These are phyloP conservation scores for Cryptococcus sp. DNA, from an alignment of 1,284 basidiomycete genomes.

Conservation along the genomic window DNA sequence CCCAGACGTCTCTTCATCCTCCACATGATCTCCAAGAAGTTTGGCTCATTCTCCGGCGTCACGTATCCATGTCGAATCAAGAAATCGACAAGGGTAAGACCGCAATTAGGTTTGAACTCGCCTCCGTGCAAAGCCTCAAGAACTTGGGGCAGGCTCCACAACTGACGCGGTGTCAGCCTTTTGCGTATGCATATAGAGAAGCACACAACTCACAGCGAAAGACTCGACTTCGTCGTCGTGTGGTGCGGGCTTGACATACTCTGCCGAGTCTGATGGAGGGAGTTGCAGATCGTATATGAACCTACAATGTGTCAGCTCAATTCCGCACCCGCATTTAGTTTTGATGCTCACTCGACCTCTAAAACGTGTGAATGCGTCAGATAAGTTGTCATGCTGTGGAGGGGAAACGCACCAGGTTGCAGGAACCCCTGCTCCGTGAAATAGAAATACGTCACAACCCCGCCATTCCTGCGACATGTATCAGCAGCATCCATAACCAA, in stretches of 20 bases:
- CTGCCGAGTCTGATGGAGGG: slow-evolving; percentile 57
- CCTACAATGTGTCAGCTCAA: slow-evolving; percentile 4
- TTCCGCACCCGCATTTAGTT: no score
- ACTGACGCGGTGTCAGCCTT: slow-evolving; percentile 21
- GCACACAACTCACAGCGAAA: slow-evolving; percentile 45
- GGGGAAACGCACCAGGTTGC: slow-evolving; percentile 61
- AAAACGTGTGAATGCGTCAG: slow-evolving; percentile 1
- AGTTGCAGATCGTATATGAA: slow-evolving; percentile 79
- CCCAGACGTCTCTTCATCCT: slow-evolving; percentile 43
- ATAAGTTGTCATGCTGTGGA: background rate
- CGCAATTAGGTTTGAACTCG: slow-evolving; percentile 62
- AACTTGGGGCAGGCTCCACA: slow-evolving; percentile 45
- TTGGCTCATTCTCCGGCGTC: slow-evolving; percentile 57
- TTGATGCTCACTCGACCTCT: slow-evolving; percentile 34
- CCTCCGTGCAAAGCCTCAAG: slow-evolving; percentile 54
- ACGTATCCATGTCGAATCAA: slow-evolving; percentile 59
- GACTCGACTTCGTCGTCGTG: slow-evolving; percentile 91
- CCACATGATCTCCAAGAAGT: slow-evolving; percentile 49
- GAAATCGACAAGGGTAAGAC: slow-evolving; percentile 61
- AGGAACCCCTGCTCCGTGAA: slow-evolving; percentile 73
- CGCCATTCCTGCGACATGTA: slow-evolving; percentile 26
- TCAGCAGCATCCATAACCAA: slow-evolving; percentile 17
- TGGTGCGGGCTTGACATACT: slow-evolving; percentile 65
- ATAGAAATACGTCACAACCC: slow-evolving; percentile 56
- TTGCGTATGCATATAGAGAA: background rate